These are phyloP conservation scores for Candida glaebosa DNA, from an alignment of 805 yeast genomes.

Conservation along the genomic window DNA sequence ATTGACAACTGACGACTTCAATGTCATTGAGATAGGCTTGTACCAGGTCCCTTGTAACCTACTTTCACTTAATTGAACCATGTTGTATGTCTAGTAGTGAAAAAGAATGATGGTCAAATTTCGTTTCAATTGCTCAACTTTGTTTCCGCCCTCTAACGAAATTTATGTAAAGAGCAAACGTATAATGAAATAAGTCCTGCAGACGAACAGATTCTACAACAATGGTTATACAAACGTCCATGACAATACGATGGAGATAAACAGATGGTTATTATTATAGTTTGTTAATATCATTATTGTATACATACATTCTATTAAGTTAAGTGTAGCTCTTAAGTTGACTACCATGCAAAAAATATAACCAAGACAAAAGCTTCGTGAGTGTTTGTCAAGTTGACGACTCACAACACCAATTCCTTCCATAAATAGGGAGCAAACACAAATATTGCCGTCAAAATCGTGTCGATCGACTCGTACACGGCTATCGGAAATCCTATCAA, in stretches of 20 bases:
- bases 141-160: not conserved
- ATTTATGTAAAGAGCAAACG: not conserved
- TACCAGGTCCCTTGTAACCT: constrained; percentile 2
- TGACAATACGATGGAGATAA: no score
- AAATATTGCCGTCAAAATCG: constrained; percentile 67
- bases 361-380: no score
- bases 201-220: no score
- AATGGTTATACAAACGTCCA: not conserved
- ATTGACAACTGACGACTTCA: constrained; percentile 69
- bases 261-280: no score
- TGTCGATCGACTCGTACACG: constrained; percentile 61
- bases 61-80: not conserved
- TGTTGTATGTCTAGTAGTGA: not conserved
- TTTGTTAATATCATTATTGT: no score
- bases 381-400: no score
- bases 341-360: not conserved
- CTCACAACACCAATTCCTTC: constrained; percentile 37
- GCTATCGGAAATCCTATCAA: constrained; percentile 66
- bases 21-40: constrained; percentile 19
- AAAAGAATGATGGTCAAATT: not conserved
- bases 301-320: not conserved
- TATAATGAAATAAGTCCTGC: not conserved
- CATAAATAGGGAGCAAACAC: constrained; percentile 79
- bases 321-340: not conserved
- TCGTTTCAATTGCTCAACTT: no score